Conservation (phyloP, 257 asterid genomes). For the Salvia splendens region DNA sequence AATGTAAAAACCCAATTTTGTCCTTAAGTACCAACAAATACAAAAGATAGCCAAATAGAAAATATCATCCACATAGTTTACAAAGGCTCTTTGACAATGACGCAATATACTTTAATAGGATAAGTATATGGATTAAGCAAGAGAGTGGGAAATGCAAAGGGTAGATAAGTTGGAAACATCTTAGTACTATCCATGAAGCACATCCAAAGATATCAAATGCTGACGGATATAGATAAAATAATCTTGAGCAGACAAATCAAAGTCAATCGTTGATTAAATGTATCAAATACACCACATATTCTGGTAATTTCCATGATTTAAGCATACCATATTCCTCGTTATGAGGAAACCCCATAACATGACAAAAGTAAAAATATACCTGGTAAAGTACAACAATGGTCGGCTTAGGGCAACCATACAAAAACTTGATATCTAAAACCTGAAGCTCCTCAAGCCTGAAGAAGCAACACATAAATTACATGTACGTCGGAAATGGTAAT, state of each 20-base stretch:
- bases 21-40: not conserved
- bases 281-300: not conserved
- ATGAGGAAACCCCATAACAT: not conserved
- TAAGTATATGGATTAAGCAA: conserved; percentile 16
- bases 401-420: conserved; percentile 86
- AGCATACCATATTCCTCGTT: not conserved
- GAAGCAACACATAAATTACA: conserved; percentile 27
- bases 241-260: conserved; percentile 1
- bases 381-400: conserved; percentile 91
- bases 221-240: not conserved
- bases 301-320: conserved; percentile 5
- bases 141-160: not conserved
- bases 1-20: not conserved
- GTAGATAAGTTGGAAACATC: conserved; percentile 14
- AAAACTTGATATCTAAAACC: conserved; percentile 90
- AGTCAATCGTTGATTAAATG: conserved; percentile 21
- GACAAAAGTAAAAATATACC: conserved; percentile 46
- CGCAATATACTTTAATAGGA: not conserved
- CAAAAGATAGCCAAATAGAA: not conserved
- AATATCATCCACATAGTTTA: not conserved
- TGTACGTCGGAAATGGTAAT: conserved; percentile 21
- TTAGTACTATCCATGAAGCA: conserved; percentile 17
- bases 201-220: not conserved
- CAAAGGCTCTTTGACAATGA: not conserved
- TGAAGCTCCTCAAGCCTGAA: conserved; percentile 95